Conservation (phyloP, 1,139 yeast species). For the Zygosaccharomyces sapae region DNA sequence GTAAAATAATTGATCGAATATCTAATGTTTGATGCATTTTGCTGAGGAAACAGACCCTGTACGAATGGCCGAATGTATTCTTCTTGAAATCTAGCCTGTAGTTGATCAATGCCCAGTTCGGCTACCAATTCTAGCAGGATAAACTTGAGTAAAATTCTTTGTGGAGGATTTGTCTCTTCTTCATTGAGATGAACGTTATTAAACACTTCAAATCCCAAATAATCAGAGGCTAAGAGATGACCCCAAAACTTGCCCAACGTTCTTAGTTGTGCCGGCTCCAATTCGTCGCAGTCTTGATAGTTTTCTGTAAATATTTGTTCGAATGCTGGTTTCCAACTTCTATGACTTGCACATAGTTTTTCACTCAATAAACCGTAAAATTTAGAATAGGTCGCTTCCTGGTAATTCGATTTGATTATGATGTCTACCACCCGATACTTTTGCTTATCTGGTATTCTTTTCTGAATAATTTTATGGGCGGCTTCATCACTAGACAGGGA, state of each 20-base stretch:
- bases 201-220: constrained; percentile 59
- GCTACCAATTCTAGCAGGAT: constrained; percentile 76
- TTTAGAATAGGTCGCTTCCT: constrained; percentile 83
- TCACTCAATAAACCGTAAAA: constrained; percentile 79
- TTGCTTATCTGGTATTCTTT: constrained; percentile 41
- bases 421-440: constrained; percentile 60
- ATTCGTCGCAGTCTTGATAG: constrained; percentile 58
- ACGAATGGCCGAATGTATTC: constrained; percentile 48
- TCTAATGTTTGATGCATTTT: constrained; percentile 56
- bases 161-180: constrained; percentile 68
- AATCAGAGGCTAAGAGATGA: constrained; percentile 69
- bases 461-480: constrained; percentile 69
- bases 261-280: constrained; percentile 68
- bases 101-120: constrained; percentile 60
- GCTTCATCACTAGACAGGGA: constrained; percentile 92
- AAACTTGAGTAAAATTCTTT: constrained; percentile 77
- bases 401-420: constrained; percentile 78
- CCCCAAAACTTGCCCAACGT: constrained; percentile 88
- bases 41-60: constrained; percentile 43
- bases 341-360: constrained; percentile 49
- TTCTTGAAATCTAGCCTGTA: constrained; percentile 48
- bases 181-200: constrained; percentile 58
- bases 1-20: constrained; percentile 90
- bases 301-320: constrained; percentile 50
- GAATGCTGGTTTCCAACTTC: constrained; percentile 57